Conservation (phyloP, 805 yeast species). For the Lipomyces yamanashiensis region DNA sequence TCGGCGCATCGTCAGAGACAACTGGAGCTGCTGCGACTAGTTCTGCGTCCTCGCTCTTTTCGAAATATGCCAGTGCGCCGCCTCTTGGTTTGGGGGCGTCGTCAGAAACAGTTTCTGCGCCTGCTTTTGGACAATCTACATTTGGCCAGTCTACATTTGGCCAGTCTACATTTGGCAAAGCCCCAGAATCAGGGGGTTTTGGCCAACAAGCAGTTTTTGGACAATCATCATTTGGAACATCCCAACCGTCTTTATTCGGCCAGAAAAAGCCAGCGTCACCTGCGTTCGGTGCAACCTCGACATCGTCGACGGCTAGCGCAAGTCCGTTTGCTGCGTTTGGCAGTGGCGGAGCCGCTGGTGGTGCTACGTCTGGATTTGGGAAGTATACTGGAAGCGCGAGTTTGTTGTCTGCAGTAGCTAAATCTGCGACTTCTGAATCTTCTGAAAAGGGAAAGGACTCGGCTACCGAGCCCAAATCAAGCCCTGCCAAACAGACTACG, state of each 20-base stretch:
- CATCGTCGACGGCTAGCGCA: neutral
- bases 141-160: conserved; percentile 15
- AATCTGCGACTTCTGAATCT: neutral
- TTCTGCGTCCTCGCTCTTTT: conserved; percentile 10
- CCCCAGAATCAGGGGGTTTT: neutral
- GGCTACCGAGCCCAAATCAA: neutral
- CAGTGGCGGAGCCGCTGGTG: neutral
- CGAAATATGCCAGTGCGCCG: conserved; percentile 18
- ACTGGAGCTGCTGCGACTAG: neutral
- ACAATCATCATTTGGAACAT: neutral
- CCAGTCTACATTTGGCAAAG: conserved; percentile 4
- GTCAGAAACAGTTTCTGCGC: neutral
- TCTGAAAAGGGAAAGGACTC: neutral
- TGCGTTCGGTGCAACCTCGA: neutral
- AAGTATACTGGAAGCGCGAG: neutral
- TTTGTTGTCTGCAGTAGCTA: neutral
- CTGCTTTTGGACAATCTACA: conserved; percentile 18
- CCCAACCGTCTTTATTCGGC: conserved; percentile 1
- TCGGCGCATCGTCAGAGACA: neutral
- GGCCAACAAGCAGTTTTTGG: neutral
- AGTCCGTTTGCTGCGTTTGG: conserved; percentile 1
- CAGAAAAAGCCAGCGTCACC: conserved; percentile 10
- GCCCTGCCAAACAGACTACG: neutral
- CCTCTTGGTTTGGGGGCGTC: conserved; percentile 8
- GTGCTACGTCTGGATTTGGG: conserved; percentile 2